Evolutionary conservation across 2,329 filamentous ascomycete species (phyloP).

Genomic region (Aspergillus pseudoglaucus): DNA sequence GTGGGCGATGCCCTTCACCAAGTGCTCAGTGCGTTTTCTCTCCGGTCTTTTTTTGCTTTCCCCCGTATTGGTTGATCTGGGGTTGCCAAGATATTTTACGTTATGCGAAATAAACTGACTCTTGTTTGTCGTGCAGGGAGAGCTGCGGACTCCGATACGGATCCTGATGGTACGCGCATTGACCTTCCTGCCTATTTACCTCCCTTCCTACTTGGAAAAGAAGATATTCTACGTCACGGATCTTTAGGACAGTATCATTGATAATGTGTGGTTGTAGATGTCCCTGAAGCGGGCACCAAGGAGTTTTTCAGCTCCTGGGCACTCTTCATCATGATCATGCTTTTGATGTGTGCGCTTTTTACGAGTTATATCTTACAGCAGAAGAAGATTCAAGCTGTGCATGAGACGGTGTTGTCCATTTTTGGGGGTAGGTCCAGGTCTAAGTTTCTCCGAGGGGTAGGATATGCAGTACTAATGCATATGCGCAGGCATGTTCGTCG

Average conservation of each 20-base stretch:
- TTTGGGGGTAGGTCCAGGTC: constrained; percentile 64
- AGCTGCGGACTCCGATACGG: constrained; percentile 29
- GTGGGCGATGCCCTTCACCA: constrained; percentile 29
- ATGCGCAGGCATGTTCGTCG: constrained; percentile 79
- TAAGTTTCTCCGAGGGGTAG: no score
- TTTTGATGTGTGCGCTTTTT: constrained; percentile 90
- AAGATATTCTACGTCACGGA: neutral
- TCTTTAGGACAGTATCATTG: constrained; percentile 6
- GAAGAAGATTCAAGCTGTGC: constrained; percentile 93
- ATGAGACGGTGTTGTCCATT: constrained; percentile 97
- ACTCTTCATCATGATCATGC: constrained; percentile 89
- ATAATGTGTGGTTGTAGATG: constrained; percentile 38
- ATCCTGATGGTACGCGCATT: constrained; percentile 32
- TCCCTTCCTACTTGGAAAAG: neutral
- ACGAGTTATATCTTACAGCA: constrained; percentile 95
- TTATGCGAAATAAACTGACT: neutral
- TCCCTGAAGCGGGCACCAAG: constrained; percentile 77
- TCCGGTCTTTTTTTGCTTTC: neutral
- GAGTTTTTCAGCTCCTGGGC: constrained; percentile 96
- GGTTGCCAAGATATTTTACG: neutral
- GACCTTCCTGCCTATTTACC: constrained; percentile 5
- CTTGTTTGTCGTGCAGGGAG: constrained; percentile 21
- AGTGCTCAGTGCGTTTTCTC: constrained; percentile 28
- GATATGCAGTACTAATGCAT: neutral
- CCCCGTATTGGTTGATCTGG: neutral